A percentile compares a stretch with the other conserved stretches of the same genome.
These are phyloP conservation scores for sunflower (Helianthus annuus) DNA, from an alignment of 129 eudicot genomes.

Conservation along the genomic window DNA sequence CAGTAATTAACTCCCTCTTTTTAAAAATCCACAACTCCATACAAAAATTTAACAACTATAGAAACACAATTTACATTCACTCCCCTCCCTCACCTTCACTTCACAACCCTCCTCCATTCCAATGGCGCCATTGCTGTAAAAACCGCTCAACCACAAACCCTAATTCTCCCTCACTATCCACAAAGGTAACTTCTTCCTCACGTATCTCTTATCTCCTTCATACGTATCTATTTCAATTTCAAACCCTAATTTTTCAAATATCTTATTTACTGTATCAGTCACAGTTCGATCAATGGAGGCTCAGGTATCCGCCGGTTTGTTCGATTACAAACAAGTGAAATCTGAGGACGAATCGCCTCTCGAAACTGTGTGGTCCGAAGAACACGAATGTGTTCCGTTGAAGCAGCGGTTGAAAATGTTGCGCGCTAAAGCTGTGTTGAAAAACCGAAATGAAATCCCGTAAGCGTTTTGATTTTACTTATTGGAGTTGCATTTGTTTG, in stretches of 20 bases:
- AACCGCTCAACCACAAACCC: not conserved
- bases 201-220: constrained; percentile 1
- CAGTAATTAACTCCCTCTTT: no score
- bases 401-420: constrained; percentile 65
- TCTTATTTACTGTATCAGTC: not conserved
- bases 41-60: no score
- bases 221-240: not conserved
- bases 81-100: constrained; percentile 2
- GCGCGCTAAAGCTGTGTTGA: constrained; percentile 23
- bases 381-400: constrained; percentile 64
- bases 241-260: constrained; percentile 20
- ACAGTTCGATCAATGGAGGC: constrained; percentile 20
- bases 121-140: constrained; percentile 13
- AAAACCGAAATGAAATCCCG: not conserved
- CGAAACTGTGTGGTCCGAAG: constrained; percentile 54
- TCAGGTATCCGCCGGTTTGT: not conserved
- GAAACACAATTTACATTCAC: not conserved
- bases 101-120: not conserved
- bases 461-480: constrained; percentile 16
- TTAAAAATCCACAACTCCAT: no score
- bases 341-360: constrained; percentile 14
- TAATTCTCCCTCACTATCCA: not conserved
- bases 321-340: constrained; percentile 11
- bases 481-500: not conserved
- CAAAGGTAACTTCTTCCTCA: constrained; percentile 5